Conservation (phyloP, 2,329 filamentous ascomycete genomes). For the Monilinia laxa region DNA sequence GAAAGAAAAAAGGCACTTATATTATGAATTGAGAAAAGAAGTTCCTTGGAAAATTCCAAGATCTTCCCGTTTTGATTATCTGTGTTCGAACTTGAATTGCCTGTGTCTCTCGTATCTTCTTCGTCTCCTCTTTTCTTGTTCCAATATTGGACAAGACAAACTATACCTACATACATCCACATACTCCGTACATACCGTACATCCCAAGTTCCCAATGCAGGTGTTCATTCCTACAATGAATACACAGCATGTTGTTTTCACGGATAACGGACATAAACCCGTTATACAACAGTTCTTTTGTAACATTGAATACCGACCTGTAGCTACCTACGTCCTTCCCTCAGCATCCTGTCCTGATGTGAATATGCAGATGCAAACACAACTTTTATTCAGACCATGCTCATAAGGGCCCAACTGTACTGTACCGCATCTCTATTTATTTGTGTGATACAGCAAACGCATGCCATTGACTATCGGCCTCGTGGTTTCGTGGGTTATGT, state of each 20-base stretch:
- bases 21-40: background rate
- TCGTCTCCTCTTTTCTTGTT: background rate
- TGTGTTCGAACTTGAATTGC: background rate
- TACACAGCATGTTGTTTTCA: background rate
- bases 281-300: slow-evolving; percentile 11
- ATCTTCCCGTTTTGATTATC: background rate
- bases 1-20: too few relatives aligned
- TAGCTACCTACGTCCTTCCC: too few relatives aligned
- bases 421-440: background rate
- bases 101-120: slow-evolving; percentile 6
- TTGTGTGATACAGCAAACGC: slow-evolving; percentile 13
- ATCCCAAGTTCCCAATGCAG: too few relatives aligned
- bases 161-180: background rate
- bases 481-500: slow-evolving; percentile 14
- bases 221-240: background rate
- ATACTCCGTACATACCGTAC: too few relatives aligned
- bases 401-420: background rate
- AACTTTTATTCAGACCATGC: background rate
- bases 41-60: slow-evolving; percentile 2
- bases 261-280: slow-evolving; percentile 17
- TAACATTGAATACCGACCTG: background rate
- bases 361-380: slow-evolving; percentile 1
- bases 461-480: slow-evolving; percentile 11
- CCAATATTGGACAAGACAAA: background rate
- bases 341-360: too few relatives aligned